Conservation (phyloP, 345 rosid genomes). For the Eucalyptus decipiens region DNA sequence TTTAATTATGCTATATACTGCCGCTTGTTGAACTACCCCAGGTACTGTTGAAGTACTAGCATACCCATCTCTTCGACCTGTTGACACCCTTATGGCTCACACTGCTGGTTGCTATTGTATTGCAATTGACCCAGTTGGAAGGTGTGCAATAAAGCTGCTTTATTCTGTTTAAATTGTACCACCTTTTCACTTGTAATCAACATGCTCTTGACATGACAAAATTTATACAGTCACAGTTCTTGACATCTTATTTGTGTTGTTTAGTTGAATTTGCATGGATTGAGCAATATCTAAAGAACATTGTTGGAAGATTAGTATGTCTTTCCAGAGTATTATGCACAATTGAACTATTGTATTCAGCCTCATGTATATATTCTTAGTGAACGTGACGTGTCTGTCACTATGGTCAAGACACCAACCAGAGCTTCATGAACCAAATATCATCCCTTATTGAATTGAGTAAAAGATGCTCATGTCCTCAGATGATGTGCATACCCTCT, state of each 20-base stretch:
- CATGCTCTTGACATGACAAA: background rate
- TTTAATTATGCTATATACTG: background rate
- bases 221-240: background rate
- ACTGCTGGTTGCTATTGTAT: slow-evolving; percentile 98
- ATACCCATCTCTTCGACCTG: slow-evolving; percentile 71
- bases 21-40: background rate
- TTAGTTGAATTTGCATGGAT: background rate
- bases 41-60: slow-evolving; percentile 91
- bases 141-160: slow-evolving; percentile 21
- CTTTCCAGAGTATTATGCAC: background rate
- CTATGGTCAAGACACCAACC: background rate
- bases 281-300: background rate
- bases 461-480: background rate
- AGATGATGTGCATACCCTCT: background rate
- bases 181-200: background rate
- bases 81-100: slow-evolving; percentile 86
- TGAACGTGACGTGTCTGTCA: background rate
- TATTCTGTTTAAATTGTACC: background rate
- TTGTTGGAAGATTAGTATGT: background rate
- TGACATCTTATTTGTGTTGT: background rate
- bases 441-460: background rate
- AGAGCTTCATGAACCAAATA: background rate
- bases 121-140: slow-evolving; percentile 92
- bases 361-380: background rate
- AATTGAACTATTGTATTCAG: background rate